Evolutionary conservation across 768 basidiomycete genomes (phyloP), one percentile per base, ranked within the genome.

Genomic region (Brasilioporus rufonigricans): DNA sequence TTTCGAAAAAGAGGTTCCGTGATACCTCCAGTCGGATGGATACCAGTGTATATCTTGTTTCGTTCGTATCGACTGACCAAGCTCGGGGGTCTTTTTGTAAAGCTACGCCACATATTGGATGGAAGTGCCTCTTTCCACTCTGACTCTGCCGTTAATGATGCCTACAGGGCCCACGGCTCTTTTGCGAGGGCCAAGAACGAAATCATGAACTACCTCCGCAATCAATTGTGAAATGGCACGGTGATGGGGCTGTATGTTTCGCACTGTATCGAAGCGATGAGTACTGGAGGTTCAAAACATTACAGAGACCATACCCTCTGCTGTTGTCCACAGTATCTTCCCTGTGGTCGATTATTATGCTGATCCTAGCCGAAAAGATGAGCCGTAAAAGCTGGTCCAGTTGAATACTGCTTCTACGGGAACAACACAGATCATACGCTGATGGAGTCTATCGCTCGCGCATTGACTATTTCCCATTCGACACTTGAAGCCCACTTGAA

Each of bases 281-380:
- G 40, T 4, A 13, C 33, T 26, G n/a, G 39, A 6, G n/a, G n/a
- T n/a, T n/a, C n/a, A n/a, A n/a, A n/a, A n/a, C n/a, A n/a, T n/a
- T n/a, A n/a, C n/a, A n/a, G n/a, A n/a, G n/a, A n/a, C n/a, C n/a
- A n/a, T n/a, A n/a, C n/a, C n/a, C n/a, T n/a, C n/a, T n/a, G n/a
- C n/a, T n/a, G n/a, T n/a, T 82, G 46, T 76, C 78, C 13, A 66
- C 87, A 40, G 74, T n/a, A n/a, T n/a, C n/a, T 29, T 79, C 4
- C 77, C 80, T 51, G 76, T 85, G 26, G 73, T 89, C 44, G 74
- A 86, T 61, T 86, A 81, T 68, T 89, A 82, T 60, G 70, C 87
- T 16, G 71, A 75, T 11, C 73, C 76, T 1, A 66, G 64, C 39
- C 68, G 69, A 57, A 45, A 65, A 51, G 45, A 65, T 16, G 74